phyloP scores from a whole-genome alignment of 2,329 filamentous ascomycete genomes.

The Colletotrichum sublineola region DNA sequence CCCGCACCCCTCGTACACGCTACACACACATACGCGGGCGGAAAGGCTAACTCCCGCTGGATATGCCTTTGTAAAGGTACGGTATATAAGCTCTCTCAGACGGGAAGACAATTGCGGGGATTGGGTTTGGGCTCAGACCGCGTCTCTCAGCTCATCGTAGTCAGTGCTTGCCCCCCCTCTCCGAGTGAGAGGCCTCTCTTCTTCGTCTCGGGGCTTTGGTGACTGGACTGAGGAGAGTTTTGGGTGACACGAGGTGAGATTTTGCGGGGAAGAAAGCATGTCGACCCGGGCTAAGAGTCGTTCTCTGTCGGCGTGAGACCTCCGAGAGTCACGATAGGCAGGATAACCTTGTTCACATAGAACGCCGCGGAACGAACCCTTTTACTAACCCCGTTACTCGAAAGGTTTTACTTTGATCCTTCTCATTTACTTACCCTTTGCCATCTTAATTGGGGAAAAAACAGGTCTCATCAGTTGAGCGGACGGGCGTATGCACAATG shows the following conservation, averaged over 20 bases:
- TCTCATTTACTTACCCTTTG: too few species aligned
- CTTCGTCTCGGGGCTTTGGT: neutral
- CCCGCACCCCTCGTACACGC: neutral
- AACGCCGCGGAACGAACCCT: neutral
- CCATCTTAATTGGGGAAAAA: neutral
- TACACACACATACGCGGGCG: neutral
- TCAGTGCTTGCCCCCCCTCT: neutral
- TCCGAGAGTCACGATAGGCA: neutral
- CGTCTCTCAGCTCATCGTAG: neutral
- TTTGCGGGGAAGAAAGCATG: conserved; percentile 16
- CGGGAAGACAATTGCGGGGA: neutral
- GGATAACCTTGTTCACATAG: neutral
- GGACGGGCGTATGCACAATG: neutral
- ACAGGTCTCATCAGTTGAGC: neutral
- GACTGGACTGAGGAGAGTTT: neutral
- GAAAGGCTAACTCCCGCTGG: neutral
- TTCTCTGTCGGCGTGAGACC: neutral
- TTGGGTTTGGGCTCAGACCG: conserved; percentile 14
- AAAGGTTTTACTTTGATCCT: neutral
- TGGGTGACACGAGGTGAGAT: conserved; percentile 1
- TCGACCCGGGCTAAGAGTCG: neutral
- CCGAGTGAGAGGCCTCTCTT: neutral
- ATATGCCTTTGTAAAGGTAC: neutral
- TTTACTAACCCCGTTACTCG: neutral
- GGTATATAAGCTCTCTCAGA: neutral